Evolutionary conservation across 2,329 filamentous ascomycete genomes (phyloP), one percentile per base, ranked within the genome.

Genomic region (Colletotrichum trifolii): DNA sequence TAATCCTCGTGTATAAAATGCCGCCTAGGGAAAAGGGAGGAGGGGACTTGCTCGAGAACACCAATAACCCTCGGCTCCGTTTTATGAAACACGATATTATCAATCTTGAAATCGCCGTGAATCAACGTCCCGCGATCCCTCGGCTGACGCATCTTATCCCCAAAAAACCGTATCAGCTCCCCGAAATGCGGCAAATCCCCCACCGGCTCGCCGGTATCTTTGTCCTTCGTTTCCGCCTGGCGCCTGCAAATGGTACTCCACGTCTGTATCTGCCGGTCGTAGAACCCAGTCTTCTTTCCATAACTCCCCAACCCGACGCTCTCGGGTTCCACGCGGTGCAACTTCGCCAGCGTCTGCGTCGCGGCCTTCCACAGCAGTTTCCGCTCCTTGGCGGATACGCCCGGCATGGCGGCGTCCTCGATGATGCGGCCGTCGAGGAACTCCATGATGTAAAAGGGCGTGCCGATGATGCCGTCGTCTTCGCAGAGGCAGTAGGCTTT

Each of bases 91-190:
- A 96, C 89, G 69, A 95, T 77, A 72, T 96, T 96, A 76, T 96
- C 92, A 73, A 95, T 97, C 82, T 98, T 99, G 83, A 95, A 99
- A 77, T 99, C 96, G 40, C 96, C 96, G 74, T 98, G 96, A 36
- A 98, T 90, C 68, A 97, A 85, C 5, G 90, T 91, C 25, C 86
- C 89, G 67, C 92, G 84, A 75, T 98, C 95, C 67, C 84, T 81
- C 1, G 95, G 95, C 78, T 95, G 93, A 54, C 83, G 84, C 62
- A 76, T 77, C 69, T 87, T 82, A 72, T 94, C 85, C 54, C 81
- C 83, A 77, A 97, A 97, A 79, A 96, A 97, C 2, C 76, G 77
- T 47, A 96, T 85, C 81, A 95, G 90, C 46, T 93, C 91, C 60
- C 90, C 85, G 73, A 96, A 94, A 75, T 95, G 88, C 35, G 94